Conservation (phyloP, 352 stramenopile species). For the Ophiocytium majus region DNA sequence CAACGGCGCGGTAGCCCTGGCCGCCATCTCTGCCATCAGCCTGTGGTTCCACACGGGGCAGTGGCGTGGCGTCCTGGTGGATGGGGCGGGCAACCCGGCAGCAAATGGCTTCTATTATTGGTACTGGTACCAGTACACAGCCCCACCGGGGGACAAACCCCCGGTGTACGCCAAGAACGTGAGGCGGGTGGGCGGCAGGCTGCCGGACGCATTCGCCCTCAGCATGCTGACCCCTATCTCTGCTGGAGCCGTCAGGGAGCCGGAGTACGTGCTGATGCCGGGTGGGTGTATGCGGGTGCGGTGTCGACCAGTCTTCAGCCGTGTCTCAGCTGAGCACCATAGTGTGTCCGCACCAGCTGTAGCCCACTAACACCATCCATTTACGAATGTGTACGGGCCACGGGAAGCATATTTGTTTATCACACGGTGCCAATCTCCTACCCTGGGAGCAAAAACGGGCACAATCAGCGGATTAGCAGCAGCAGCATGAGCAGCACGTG, state of each 20-base stretch:
- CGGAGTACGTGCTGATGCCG: neutral
- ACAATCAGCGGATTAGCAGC: no score
- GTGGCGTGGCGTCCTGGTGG: conserved; percentile 5
- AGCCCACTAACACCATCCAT: no score
- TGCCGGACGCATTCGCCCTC: neutral
- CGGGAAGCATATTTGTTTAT: no score
- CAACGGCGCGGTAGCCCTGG: neutral
- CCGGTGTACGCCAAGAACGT: neutral
- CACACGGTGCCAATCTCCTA: no score
- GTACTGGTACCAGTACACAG: neutral
- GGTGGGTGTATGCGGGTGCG: no score
- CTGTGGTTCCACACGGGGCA: neutral
- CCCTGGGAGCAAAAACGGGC: no score
- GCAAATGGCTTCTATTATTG: neutral
- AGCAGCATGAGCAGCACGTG: no score
- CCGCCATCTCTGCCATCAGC: neutral
- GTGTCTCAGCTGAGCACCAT: no score
- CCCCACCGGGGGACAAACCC: neutral
- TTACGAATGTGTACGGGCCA: no score
- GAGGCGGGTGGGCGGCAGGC: neutral
- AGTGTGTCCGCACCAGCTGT: no score
- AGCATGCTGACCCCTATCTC: neutral
- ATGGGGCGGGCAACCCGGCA: neutral
- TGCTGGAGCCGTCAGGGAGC: neutral
- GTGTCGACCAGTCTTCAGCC: no score